phyloP scores from a whole-genome alignment of 169 alveolate genomes.

The Eimeria maxima region DNA sequence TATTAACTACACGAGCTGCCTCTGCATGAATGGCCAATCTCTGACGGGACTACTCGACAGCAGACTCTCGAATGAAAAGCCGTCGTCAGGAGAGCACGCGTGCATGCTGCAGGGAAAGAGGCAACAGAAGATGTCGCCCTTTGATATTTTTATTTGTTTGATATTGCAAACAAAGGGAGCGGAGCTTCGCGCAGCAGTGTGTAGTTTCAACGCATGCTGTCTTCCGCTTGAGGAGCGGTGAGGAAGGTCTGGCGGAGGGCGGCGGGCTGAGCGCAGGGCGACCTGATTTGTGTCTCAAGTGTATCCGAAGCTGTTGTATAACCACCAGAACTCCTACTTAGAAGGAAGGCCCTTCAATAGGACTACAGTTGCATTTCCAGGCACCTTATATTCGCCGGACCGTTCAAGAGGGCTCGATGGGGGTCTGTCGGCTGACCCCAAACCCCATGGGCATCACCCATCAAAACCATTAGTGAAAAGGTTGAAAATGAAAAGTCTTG shows the following conservation, averaged over 20 bases:
- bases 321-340: neutral
- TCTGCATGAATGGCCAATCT: neutral
- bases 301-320: neutral
- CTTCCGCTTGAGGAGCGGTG: neutral
- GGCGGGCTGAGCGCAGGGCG: neutral
- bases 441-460: neutral
- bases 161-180: neutral
- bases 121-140: neutral
- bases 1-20: neutral
- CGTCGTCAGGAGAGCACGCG: neutral
- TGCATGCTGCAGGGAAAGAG: conserved; percentile 10
- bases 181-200: neutral
- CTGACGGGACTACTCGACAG: conserved; percentile 6
- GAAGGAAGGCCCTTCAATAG: neutral
- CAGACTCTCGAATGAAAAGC: neutral
- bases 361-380: neutral
- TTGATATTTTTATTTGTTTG: neutral
- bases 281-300: neutral
- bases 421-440: neutral
- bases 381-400: neutral
- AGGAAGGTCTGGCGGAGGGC: conserved; percentile 33
- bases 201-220: neutral
- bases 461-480: neutral
- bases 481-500: neutral
- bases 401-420: neutral